Conservation (phyloP, 1,284 basidiomycete species). For the Thecaphora frezii region DNA sequence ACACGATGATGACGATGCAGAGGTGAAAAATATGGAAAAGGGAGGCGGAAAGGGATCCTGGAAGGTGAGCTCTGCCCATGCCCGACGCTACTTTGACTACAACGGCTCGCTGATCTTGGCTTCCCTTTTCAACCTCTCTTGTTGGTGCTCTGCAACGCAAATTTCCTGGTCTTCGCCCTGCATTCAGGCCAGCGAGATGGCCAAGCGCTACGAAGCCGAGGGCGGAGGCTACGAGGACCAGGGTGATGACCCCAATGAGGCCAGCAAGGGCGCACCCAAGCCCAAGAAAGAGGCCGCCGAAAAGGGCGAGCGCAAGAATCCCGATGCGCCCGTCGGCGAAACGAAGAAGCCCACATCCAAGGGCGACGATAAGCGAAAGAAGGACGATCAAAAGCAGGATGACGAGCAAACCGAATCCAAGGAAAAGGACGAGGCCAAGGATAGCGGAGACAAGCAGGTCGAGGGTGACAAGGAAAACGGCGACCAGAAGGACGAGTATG, state of each 20-base stretch:
- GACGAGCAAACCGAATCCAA: constrained; percentile 4
- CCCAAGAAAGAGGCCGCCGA: constrained; percentile 56
- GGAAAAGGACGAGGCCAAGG: constrained; percentile 7
- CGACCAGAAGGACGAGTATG: background rate
- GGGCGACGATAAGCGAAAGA: constrained; percentile 16
- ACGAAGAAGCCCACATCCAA: constrained; percentile 2
- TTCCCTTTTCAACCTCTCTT: no score
- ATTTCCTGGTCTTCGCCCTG: background rate
- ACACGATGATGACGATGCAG: constrained; percentile 1
- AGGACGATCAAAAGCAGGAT: constrained; percentile 5
- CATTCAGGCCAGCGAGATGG: constrained; percentile 53
- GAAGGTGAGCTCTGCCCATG: constrained; percentile 38
- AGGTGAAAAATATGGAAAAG: constrained; percentile 57
- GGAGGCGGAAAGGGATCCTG: constrained; percentile 61
- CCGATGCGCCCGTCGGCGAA: constrained; percentile 15
- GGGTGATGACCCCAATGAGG: constrained; percentile 61
- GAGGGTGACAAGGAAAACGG: background rate
- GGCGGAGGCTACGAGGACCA: constrained; percentile 61
- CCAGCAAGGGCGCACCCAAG: constrained; percentile 59
- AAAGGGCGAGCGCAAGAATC: constrained; percentile 30
- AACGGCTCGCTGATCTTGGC: no score
- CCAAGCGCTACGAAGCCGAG: constrained; percentile 61
- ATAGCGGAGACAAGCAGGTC: constrained; percentile 4
- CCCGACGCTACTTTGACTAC: no score
- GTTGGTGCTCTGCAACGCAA: no score